Conservation (phyloP, 768 basidiomycete species). For the Termitomyces sp. region DNA sequence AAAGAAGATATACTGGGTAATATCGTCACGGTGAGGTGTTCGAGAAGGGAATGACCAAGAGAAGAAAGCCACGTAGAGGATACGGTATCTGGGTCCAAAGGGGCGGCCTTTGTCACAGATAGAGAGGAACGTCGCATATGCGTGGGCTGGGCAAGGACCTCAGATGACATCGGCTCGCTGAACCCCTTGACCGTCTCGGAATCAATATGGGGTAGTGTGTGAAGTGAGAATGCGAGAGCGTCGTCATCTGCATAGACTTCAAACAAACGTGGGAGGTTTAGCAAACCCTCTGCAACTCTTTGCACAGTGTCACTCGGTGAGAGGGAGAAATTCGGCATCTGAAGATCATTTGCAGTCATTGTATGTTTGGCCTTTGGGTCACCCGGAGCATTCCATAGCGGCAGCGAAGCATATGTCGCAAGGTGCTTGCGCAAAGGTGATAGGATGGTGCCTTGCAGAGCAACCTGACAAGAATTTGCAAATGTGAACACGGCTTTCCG, state of each 20-base stretch:
- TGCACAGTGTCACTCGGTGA: slow-evolving; percentile 88
- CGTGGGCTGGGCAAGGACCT: slow-evolving; percentile 23
- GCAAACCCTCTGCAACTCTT: slow-evolving; percentile 86
- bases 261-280: slow-evolving; percentile 90
- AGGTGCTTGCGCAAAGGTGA: slow-evolving; percentile 78
- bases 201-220: slow-evolving; percentile 72
- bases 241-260: slow-evolving; percentile 94
- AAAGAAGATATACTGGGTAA: slow-evolving; percentile 70
- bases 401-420: slow-evolving; percentile 57
- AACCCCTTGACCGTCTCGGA: slow-evolving; percentile 44
- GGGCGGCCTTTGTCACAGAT: slow-evolving; percentile 26
- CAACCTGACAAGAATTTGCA: slow-evolving; percentile 68
- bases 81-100: slow-evolving; percentile 71
- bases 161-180: slow-evolving; percentile 32
- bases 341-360: slow-evolving; percentile 47
- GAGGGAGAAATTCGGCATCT: slow-evolving; percentile 88
- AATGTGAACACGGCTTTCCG: slow-evolving; percentile 56
- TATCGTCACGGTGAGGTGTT: slow-evolving; percentile 62
- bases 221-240: slow-evolving; percentile 81
- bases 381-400: slow-evolving; percentile 58
- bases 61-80: slow-evolving; percentile 91
- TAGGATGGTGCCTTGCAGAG: slow-evolving; percentile 79
- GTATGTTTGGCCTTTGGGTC: slow-evolving; percentile 44
- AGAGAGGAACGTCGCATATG: slow-evolving; percentile 40
- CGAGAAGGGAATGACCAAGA: slow-evolving; percentile 75